Evolutionary conservation across 495 filamentous ascomycete genomes (phyloP), one percentile per base, ranked within the genome.

Genomic region (Lasiosphaeria ovina): DNA sequence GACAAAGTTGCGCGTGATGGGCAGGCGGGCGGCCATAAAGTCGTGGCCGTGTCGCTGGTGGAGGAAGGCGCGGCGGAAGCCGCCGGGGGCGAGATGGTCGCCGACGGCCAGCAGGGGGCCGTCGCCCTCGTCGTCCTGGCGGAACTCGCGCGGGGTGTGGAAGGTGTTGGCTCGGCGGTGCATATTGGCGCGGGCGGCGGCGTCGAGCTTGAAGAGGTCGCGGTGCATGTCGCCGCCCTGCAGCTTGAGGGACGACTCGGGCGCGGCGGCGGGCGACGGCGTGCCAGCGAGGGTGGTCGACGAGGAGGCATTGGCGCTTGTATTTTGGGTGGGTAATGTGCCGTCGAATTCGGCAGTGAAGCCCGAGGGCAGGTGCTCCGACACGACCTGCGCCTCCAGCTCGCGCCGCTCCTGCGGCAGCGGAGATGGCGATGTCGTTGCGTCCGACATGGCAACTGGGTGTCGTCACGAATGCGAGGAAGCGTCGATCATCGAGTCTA

Each of bases 201-300:
- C 77, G 11, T 81, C 76, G 36, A 85, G 78, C 62, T 81, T 83
- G 76, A 87, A 89, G n/a, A 89, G 78, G 62, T 86, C 84, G 31
- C 86, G 80, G 69, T 88, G 85, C 24, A 89, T 83, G 65, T 89
- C 87, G 38, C 87, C 87, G 16, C 85, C 87, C 64, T 86, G 86
- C 1, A 89, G 76, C 54, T 70, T 81, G 54, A 89, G 71, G 0
- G 86, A 87, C 12, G 84, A 87, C 60, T 85, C 81, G 24, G 74
- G 66, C 6, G 64, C 76, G 6, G 71, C 60, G 8, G 51, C 12
- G 51, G 51, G 11, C 48, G 16, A 33, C 14, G 48, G 32, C 14
- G 51, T 33, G 8, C 14, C 38, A 2, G 35, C 53, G 17, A 3
- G 17, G 6, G 35, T 9, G 36, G 52, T 12, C 3, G 73, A 72